These are phyloP conservation scores for Leccinum aurantiacum DNA, from an alignment of 768 basidiomycete species.

Conservation along the genomic window DNA sequence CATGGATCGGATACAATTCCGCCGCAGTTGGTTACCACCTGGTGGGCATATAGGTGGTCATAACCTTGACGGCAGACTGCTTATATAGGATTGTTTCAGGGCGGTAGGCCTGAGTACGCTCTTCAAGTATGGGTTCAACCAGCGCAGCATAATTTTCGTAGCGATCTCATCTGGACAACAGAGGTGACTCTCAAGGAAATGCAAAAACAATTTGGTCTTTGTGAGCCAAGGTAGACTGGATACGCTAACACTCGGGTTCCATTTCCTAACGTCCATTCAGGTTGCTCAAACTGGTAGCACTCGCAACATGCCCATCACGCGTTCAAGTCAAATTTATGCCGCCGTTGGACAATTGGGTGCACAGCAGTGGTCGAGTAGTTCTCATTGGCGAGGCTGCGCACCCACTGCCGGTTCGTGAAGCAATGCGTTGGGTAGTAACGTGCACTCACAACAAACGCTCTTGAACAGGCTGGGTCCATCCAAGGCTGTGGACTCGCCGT, in stretches of 20 bases:
- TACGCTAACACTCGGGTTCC: neutral
- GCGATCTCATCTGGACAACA: slow-evolving; percentile 36
- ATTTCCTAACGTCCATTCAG: slow-evolving; percentile 21
- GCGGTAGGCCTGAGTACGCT: slow-evolving; percentile 38
- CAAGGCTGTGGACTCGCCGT: slow-evolving; percentile 52
- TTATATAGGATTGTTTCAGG: slow-evolving; percentile 29
- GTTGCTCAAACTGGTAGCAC: slow-evolving; percentile 37
- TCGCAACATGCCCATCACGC: slow-evolving; percentile 36
- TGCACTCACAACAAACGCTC: neutral
- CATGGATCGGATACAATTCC: slow-evolving; percentile 26
- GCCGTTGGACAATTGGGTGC: slow-evolving; percentile 49
- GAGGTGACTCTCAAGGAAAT: slow-evolving; percentile 35
- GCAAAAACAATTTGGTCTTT: slow-evolving; percentile 26
- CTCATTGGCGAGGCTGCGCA: slow-evolving; percentile 65
- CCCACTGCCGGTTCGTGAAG: slow-evolving; percentile 47
- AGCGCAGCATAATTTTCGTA: slow-evolving; percentile 28
- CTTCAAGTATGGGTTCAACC: slow-evolving; percentile 28
- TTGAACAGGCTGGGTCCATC: slow-evolving; percentile 49
- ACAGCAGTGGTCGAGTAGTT: slow-evolving; percentile 46
- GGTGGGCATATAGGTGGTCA: slow-evolving; percentile 11
- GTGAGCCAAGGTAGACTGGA: slow-evolving; percentile 39
- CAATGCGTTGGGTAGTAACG: neutral
- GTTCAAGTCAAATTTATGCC: slow-evolving; percentile 39
- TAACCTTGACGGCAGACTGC: neutral
- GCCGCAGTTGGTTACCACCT: slow-evolving; percentile 24